Conservation (phyloP, 2,329 filamentous ascomycete genomes). For the Cryphonectria carpinicola region DNA sequence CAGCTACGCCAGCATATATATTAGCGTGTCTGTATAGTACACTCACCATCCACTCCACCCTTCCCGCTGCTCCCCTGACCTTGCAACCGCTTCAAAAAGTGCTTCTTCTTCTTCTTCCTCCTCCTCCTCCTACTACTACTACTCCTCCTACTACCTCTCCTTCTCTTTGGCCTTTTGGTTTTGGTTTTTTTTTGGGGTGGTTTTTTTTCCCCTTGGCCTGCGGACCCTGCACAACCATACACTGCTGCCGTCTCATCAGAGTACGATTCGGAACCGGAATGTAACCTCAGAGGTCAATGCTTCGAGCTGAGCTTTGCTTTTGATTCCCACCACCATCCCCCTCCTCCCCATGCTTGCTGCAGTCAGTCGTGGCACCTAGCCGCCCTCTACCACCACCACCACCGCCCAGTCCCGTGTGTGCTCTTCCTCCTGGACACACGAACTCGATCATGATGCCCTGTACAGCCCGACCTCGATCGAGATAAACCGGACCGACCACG, state of each 20-base stretch:
- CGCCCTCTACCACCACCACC: background rate
- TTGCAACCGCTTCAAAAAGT: slow-evolving; percentile 1
- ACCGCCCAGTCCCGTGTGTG: background rate
- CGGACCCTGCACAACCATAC: background rate
- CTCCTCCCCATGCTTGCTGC: background rate
- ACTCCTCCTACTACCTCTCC: too few species aligned
- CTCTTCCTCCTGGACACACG: background rate
- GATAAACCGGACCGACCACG: background rate
- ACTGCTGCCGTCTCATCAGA: background rate
- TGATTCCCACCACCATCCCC: background rate
- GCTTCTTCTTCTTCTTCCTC: background rate
- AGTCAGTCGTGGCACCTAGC: background rate
- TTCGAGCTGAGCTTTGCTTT: slow-evolving; percentile 9
- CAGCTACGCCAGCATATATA: background rate
- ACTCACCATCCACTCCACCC: background rate
- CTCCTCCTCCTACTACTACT: background rate
- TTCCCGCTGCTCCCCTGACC: slow-evolving; percentile 14
- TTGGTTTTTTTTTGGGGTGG: too few species aligned
- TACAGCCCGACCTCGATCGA: background rate
- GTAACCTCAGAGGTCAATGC: slow-evolving; percentile 8
- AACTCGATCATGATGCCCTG: background rate
- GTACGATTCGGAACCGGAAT: slow-evolving; percentile 5
- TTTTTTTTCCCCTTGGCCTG: background rate
- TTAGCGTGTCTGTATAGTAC: background rate
- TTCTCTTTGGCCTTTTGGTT: background rate